A percentile compares a stretch with the other conserved stretches of the same genome.
phyloP scores from a whole-genome alignment of 176 grass and related monocot genomes.

The Oryza officinalis region DNA sequence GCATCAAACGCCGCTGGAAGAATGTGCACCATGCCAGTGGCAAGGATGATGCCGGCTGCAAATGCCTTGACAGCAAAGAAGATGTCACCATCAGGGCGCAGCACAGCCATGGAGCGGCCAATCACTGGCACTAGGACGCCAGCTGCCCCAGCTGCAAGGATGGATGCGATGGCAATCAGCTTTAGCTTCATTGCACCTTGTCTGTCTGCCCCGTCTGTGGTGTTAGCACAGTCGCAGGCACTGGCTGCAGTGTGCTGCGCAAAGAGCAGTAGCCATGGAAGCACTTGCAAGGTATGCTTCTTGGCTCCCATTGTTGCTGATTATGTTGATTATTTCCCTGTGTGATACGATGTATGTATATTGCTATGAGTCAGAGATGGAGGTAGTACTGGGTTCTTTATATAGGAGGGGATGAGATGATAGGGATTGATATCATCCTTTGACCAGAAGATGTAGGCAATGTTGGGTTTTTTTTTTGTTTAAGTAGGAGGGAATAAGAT shows the following conservation, averaged over 20 bases:
- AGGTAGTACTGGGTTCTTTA: slow-evolving; percentile 19
- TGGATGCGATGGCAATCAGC: slow-evolving; percentile 78
- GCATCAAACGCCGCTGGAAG: slow-evolving; percentile 71
- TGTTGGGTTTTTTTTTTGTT: background rate
- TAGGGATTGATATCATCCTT: slow-evolving; percentile 15
- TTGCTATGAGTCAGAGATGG: slow-evolving; percentile 23
- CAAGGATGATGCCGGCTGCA: slow-evolving; percentile 83
- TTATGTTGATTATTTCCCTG: slow-evolving; percentile 4
- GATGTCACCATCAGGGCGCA: slow-evolving; percentile 62
- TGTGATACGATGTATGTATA: slow-evolving; percentile 14
- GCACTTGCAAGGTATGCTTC: slow-evolving; percentile 39
- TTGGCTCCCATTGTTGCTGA: slow-evolving; percentile 46
- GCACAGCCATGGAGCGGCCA: slow-evolving; percentile 54
- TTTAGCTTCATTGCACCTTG: slow-evolving; percentile 52
- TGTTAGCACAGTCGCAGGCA: slow-evolving; percentile 51
- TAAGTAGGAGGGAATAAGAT: background rate
- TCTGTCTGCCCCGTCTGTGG: slow-evolving; percentile 42
- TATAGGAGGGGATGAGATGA: slow-evolving; percentile 26
- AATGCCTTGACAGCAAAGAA: slow-evolving; percentile 94
- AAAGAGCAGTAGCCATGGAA: slow-evolving; percentile 60
- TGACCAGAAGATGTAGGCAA: background rate
- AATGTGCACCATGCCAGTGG: slow-evolving; percentile 94
- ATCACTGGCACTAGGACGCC: slow-evolving; percentile 82
- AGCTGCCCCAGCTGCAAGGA: slow-evolving; percentile 67
- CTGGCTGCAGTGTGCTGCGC: slow-evolving; percentile 46